Percentiles rank a stretch among this genome's conserved stretches.
These are phyloP conservation scores for Pulveroboletus ravenelii DNA, from an alignment of 768 basidiomycete genomes.

Conservation along the genomic window DNA sequence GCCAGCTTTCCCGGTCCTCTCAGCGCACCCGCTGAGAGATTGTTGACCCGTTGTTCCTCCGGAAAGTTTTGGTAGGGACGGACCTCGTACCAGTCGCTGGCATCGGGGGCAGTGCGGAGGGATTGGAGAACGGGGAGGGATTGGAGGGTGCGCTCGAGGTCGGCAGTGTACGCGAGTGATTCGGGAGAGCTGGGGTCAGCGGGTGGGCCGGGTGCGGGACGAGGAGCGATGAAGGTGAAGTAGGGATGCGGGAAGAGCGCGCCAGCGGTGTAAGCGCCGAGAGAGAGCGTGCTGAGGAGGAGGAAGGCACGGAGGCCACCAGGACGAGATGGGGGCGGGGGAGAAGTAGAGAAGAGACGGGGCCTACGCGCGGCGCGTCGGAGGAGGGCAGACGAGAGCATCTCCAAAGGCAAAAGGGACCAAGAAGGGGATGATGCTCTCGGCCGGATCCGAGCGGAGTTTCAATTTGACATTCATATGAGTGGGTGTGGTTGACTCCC, in stretches of 20 bases:
- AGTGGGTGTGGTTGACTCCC: too few species aligned
- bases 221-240: slow-evolving; percentile 67
- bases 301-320: slow-evolving; percentile 13
- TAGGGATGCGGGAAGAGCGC: slow-evolving; percentile 67
- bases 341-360: slow-evolving; percentile 19
- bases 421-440: not conserved
- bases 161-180: slow-evolving; percentile 50
- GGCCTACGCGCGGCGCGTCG: too few species aligned
- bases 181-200: slow-evolving; percentile 48
- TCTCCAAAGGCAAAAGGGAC: too few species aligned
- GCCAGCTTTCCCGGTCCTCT: slow-evolving; percentile 85
- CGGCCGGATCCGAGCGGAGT: slow-evolving; percentile 25
- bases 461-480: not conserved
- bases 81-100: slow-evolving; percentile 67
- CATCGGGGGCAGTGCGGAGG: slow-evolving; percentile 46
- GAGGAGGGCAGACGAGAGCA: slow-evolving; percentile 6
- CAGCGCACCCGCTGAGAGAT: slow-evolving; percentile 79
- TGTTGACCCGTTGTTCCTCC: slow-evolving; percentile 73
- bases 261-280: slow-evolving; percentile 45
- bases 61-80: slow-evolving; percentile 71
- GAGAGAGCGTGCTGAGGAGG: slow-evolving; percentile 19
- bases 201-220: slow-evolving; percentile 69
- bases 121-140: slow-evolving; percentile 53
- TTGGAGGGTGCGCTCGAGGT: slow-evolving; percentile 67
- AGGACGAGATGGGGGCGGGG: not conserved